Conservation (phyloP, 306 rosid species). For the Cajanus cajan region DNA sequence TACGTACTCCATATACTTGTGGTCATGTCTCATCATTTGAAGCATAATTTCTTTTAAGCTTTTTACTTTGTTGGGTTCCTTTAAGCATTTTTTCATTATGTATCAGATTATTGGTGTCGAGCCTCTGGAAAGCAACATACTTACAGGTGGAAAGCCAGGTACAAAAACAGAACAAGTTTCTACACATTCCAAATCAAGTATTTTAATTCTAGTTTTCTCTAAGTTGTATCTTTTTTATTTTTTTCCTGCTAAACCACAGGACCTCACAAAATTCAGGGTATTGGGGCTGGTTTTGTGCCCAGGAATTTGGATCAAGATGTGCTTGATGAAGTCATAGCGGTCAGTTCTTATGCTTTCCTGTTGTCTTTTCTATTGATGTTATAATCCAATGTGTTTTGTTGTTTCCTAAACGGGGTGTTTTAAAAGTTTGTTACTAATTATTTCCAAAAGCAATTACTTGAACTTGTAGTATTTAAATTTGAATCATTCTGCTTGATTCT, state of each 20-base stretch:
- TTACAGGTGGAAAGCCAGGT: slow-evolving; percentile 98
- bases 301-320: slow-evolving; percentile 83
- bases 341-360: slow-evolving; percentile 24
- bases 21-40: slow-evolving; percentile 1
- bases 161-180: slow-evolving; percentile 36
- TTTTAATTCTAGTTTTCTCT: background rate
- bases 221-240: slow-evolving; percentile 22
- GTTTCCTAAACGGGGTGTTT: background rate
- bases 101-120: slow-evolving; percentile 89
- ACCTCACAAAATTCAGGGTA: slow-evolving; percentile 99
- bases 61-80: slow-evolving; percentile 20
- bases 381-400: background rate
- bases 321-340: slow-evolving; percentile 87
- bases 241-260: slow-evolving; percentile 52
- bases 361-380: background rate
- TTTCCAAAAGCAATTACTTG: background rate
- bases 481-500: background rate
- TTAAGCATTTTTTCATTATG: slow-evolving; percentile 26
- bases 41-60: slow-evolving; percentile 15
- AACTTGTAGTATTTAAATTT: slow-evolving; percentile 4
- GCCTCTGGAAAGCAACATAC: slow-evolving; percentile 93
- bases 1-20: background rate
- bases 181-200: slow-evolving; percentile 10
- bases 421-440: background rate
- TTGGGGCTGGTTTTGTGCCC: slow-evolving; percentile 99